Conservation (phyloP, 768 basidiomycete species). For the Cubamyces lactineus region DNA sequence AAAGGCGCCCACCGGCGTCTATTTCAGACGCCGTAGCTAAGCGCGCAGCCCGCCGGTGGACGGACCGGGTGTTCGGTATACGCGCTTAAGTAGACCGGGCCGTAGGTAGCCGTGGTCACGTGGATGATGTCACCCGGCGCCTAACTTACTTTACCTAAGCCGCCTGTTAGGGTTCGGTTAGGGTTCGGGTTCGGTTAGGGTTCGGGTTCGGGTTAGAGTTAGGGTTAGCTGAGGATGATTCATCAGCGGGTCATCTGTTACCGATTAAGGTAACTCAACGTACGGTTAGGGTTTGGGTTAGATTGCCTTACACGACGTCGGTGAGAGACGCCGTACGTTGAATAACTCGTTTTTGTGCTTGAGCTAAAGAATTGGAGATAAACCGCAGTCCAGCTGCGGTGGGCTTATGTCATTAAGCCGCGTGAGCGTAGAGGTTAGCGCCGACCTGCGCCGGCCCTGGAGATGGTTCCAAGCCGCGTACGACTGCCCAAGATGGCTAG, state of each 20-base stretch:
- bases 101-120: background rate
- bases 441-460: too few relatives aligned
- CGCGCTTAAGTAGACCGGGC: too few relatives aligned
- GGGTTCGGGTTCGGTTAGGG: constrained; percentile 2
- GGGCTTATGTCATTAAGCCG: too few relatives aligned
- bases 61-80: too few relatives aligned
- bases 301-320: background rate
- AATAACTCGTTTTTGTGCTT: background rate
- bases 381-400: too few relatives aligned
- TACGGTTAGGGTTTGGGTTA: constrained; percentile 5
- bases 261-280: background rate
- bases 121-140: background rate
- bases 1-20: too few relatives aligned
- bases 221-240: background rate
- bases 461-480: too few relatives aligned
- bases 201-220: constrained; percentile 10
- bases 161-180: background rate
- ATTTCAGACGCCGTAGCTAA: too few relatives aligned
- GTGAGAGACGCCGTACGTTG: background rate
- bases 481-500: too few relatives aligned
- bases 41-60: too few relatives aligned
- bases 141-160: background rate
- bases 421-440: too few relatives aligned
- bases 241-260: background rate
- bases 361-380: background rate